Conservation (phyloP, 2,329 filamentous ascomycete species). For the Pseudogymnoascus sp. region DNA sequence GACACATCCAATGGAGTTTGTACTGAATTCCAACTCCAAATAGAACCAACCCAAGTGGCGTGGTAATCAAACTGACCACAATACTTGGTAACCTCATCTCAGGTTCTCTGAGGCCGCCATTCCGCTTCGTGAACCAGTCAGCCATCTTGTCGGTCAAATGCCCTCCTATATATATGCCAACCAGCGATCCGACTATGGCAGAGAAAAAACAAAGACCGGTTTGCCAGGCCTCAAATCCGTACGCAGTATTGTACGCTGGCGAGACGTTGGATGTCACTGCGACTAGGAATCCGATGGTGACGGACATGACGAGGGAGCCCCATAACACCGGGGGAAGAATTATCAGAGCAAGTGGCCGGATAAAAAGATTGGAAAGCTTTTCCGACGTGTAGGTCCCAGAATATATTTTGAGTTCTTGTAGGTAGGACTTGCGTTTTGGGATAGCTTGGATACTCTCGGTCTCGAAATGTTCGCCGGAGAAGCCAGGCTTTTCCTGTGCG, state of each 20-base stretch:
- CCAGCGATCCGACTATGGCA: constrained; percentile 16
- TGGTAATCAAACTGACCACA: constrained; percentile 42
- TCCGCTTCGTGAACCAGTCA: constrained; percentile 40
- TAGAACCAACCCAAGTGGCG: constrained; percentile 39
- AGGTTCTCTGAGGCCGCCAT: constrained; percentile 49
- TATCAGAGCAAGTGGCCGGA: constrained; percentile 36
- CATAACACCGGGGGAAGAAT: constrained; percentile 21
- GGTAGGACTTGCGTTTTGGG: constrained; percentile 15
- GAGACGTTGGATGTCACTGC: constrained; percentile 48
- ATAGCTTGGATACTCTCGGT: constrained; percentile 22
- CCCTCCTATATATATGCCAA: constrained; percentile 17
- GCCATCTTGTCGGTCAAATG: constrained; percentile 15
- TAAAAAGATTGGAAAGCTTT: constrained; percentile 35
- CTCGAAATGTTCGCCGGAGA: neutral
- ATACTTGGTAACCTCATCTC: constrained; percentile 54
- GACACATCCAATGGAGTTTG: constrained; percentile 47
- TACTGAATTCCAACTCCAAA: constrained; percentile 43
- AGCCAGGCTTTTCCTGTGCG: neutral
- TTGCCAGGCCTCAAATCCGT: constrained; percentile 37
- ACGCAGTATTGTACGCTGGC: constrained; percentile 36
- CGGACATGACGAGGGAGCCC: constrained; percentile 31
- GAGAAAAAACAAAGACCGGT: constrained; percentile 19
- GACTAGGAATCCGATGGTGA: constrained; percentile 34
- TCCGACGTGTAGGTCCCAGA: constrained; percentile 18
- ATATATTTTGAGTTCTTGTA: constrained; percentile 15